Conservation (phyloP, 768 basidiomycete species). For the Mycena olivaceomarginata region DNA sequence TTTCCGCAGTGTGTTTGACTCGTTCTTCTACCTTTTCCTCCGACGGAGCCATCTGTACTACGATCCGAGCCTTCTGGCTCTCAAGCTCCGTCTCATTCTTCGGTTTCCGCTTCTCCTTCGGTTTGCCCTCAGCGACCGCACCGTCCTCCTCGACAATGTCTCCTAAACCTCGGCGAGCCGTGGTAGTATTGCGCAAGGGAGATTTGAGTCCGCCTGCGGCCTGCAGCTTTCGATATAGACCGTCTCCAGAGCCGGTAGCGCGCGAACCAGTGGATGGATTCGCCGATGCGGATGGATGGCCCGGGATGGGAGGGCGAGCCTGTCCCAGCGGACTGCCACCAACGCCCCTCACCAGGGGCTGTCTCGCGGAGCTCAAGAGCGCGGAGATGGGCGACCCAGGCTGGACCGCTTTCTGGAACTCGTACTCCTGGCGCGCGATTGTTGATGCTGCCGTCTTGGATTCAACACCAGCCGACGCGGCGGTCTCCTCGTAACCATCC, state of each 20-base stretch:
- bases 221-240: conserved; percentile 56
- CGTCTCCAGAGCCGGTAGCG: conserved; percentile 27
- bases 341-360: conserved; percentile 86
- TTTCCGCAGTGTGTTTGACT: conserved; percentile 41
- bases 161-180: conserved; percentile 62
- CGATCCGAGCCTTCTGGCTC: conserved; percentile 94
- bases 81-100: conserved; percentile 86
- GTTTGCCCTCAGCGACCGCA: conserved; percentile 52
- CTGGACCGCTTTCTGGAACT: conserved; percentile 97
- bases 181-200: conserved; percentile 67
- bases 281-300: conserved; percentile 27
- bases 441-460: conserved; percentile 66
- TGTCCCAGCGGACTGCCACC: conserved; percentile 52
- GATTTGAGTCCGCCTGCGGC: conserved; percentile 76
- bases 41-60: conserved; percentile 92
- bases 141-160: conserved; percentile 64
- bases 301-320: conserved; percentile 41
- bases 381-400: conserved; percentile 97
- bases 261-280: conserved; percentile 38
- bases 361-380: conserved; percentile 90
- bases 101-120: conserved; percentile 58
- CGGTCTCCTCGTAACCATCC: conserved; percentile 75
- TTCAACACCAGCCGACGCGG: conserved; percentile 56
- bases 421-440: conserved; percentile 92
- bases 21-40: conserved; percentile 56